phyloP scores from a whole-genome alignment of 2,329 filamentous ascomycete genomes.

The Bipolaris cookei region DNA sequence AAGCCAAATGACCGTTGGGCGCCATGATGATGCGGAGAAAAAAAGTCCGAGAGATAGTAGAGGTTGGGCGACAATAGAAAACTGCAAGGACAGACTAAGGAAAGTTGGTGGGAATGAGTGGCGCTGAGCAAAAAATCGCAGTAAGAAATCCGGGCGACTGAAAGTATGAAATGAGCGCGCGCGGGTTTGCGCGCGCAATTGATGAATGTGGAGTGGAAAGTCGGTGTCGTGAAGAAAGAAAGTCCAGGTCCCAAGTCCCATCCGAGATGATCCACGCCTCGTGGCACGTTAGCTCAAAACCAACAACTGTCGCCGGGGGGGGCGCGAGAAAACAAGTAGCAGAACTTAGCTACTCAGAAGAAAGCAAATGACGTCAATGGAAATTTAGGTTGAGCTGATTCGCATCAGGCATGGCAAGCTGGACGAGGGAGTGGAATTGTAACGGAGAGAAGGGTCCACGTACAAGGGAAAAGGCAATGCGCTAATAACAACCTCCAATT shows the following conservation, averaged over 20 bases:
- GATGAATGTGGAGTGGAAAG: slow-evolving; percentile 26
- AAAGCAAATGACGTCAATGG: slow-evolving; percentile 16
- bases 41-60: slow-evolving; percentile 16
- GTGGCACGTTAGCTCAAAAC: slow-evolving; percentile 41
- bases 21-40: slow-evolving; percentile 24
- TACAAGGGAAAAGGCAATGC: slow-evolving; percentile 35
- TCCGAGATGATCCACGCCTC: slow-evolving; percentile 43
- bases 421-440: slow-evolving; percentile 24
- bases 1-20: slow-evolving; percentile 23
- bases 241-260: slow-evolving; percentile 40
- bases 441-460: slow-evolving; percentile 35
- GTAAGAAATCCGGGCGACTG: slow-evolving; percentile 11
- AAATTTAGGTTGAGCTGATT: slow-evolving; percentile 15
- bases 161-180: slow-evolving; percentile 19
- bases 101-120: slow-evolving; percentile 18
- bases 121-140: slow-evolving; percentile 16
- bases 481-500: slow-evolving; percentile 45
- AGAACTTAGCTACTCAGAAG: slow-evolving; percentile 24
- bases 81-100: slow-evolving; percentile 10
- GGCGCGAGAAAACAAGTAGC: slow-evolving; percentile 13
- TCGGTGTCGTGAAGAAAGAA: slow-evolving; percentile 41
- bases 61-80: slow-evolving; percentile 12
- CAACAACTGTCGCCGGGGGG: slow-evolving; percentile 18
- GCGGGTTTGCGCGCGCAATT: slow-evolving; percentile 31
- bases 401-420: slow-evolving; percentile 31